Percentiles rank a stretch among this genome's conserved stretches.
Evolutionary conservation across 768 basidiomycete species (phyloP).

Genomic region (Leccinum subtestaceum): DNA sequence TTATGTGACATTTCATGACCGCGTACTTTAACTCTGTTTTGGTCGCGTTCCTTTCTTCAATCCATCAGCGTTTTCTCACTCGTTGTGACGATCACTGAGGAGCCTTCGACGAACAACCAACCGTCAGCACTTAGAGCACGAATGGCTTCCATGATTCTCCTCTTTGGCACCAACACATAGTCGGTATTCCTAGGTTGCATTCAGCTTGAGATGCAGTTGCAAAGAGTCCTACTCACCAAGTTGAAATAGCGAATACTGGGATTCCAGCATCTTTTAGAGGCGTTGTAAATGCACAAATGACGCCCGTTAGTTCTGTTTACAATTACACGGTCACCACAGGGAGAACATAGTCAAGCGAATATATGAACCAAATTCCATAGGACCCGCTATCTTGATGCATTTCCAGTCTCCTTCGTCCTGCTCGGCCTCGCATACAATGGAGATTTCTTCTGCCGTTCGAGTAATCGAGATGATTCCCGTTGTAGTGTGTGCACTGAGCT

Average conservation of each 20-base stretch:
- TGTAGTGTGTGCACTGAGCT: constrained; percentile 30
- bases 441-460: constrained; percentile 58
- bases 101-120: constrained; percentile 38
- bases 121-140: constrained; percentile 46
- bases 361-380: constrained; percentile 59
- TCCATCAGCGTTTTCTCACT: too few relatives aligned
- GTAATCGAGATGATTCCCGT: constrained; percentile 53
- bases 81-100: not conserved
- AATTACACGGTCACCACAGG: constrained; percentile 3
- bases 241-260: constrained; percentile 59
- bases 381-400: constrained; percentile 61
- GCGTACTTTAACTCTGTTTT: too few relatives aligned
- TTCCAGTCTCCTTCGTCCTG: constrained; percentile 47
- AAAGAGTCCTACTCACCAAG: constrained; percentile 45
- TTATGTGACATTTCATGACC: too few relatives aligned
- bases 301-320: constrained; percentile 50
- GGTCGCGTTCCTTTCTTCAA: too few relatives aligned
- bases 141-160: constrained; percentile 41
- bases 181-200: constrained; percentile 57
- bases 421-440: constrained; percentile 49
- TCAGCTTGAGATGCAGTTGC: not conserved
- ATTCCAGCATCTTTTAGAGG: constrained; percentile 52
- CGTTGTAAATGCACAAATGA: constrained; percentile 50
- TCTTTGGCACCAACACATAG: constrained; percentile 54
- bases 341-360: not conserved